Evolutionary conservation across 805 yeast genomes (phyloP).

Genomic region (Clavispora vitiphila): DNA sequence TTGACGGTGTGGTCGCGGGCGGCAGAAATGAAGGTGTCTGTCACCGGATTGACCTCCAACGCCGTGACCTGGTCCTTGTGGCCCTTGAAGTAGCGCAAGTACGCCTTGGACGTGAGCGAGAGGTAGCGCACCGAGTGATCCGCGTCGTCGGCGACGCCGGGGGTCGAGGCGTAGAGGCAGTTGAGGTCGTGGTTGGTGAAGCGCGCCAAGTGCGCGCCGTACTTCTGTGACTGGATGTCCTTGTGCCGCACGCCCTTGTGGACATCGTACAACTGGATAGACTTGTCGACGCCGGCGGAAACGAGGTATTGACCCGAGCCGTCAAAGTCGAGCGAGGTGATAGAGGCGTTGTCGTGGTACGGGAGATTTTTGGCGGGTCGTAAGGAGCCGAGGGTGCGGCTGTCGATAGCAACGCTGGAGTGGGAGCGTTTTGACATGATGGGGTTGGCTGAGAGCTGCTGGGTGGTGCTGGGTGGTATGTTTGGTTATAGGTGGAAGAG

Average conservation of each 20-base stretch:
- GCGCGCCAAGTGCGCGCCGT: constrained; percentile 83
- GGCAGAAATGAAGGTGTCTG: constrained; percentile 60
- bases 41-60: constrained; percentile 67
- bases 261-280: constrained; percentile 77
- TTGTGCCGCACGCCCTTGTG: constrained; percentile 62
- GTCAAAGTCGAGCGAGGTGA: constrained; percentile 74
- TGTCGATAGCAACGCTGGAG: constrained; percentile 24
- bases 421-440: constrained; percentile 11
- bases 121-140: constrained; percentile 74
- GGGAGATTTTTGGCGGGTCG: constrained; percentile 44
- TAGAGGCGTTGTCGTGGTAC: constrained; percentile 47
- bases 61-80: constrained; percentile 74
- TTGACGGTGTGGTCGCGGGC: constrained; percentile 77
- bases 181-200: constrained; percentile 72
- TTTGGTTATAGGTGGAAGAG: no score
- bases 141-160: constrained; percentile 31
- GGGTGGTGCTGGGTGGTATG: neutral
- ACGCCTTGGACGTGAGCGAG: constrained; percentile 71
- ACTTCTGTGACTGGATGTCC: constrained; percentile 77
- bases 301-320: constrained; percentile 75
- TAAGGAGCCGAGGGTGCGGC: constrained; percentile 22
- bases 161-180: constrained; percentile 80
- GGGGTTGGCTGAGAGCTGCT: neutral
- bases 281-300: constrained; percentile 74
- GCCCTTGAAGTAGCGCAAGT: constrained; percentile 80